Conservation (phyloP, 2,329 filamentous ascomycete species). For the Trichoderma sp. region DNA sequence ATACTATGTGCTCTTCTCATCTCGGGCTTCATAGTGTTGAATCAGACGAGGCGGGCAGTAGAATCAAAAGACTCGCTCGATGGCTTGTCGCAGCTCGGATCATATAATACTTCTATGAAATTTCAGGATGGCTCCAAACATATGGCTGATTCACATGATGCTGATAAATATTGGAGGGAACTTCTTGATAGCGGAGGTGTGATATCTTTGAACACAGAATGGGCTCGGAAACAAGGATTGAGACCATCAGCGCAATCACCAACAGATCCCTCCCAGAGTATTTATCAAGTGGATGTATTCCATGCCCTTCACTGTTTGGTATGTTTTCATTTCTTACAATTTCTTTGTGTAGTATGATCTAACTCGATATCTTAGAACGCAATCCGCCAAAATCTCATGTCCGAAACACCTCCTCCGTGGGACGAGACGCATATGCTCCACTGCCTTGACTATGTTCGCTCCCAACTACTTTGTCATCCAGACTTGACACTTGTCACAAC, state of each 20-base stretch:
- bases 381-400: slow-evolving; percentile 23
- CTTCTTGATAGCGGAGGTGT: slow-evolving; percentile 22
- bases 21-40: not conserved
- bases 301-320: slow-evolving; percentile 25
- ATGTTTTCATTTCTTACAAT: not conserved
- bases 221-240: slow-evolving; percentile 20
- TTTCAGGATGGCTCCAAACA: not conserved
- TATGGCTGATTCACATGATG: not conserved
- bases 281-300: slow-evolving; percentile 24
- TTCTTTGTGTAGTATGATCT: not conserved
- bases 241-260: slow-evolving; percentile 21
- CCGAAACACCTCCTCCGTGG: slow-evolving; percentile 6
- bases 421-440: slow-evolving; percentile 25
- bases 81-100: not conserved
- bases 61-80: not conserved
- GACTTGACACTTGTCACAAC: slow-evolving; percentile 22
- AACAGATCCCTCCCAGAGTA: slow-evolving; percentile 22
- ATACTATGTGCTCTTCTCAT: not conserved
- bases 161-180: not conserved
- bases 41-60: not conserved
- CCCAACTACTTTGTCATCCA: slow-evolving; percentile 24
- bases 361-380: slow-evolving; percentile 1
- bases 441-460: slow-evolving; percentile 24
- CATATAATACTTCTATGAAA: not conserved
- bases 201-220: slow-evolving; percentile 22